Conservation (phyloP, 2,329 filamentous ascomycete species). For the Xylariaceae sp. region DNA sequence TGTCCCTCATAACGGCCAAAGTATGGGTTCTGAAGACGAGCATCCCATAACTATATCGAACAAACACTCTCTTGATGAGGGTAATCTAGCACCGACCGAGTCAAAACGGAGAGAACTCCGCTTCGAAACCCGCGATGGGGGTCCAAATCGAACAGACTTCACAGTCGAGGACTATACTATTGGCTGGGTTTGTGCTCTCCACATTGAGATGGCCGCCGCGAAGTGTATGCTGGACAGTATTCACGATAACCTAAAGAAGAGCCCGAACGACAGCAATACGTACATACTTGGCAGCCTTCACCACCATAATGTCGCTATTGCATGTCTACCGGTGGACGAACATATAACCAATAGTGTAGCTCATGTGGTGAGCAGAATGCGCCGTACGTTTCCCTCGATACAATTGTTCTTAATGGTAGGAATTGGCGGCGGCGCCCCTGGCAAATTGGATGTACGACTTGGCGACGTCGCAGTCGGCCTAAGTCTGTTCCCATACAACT, state of each 20-base stretch:
- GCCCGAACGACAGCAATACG: slow-evolving; percentile 26
- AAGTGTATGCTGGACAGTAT: slow-evolving; percentile 40
- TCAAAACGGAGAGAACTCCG: slow-evolving; percentile 13
- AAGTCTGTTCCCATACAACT: slow-evolving; percentile 23
- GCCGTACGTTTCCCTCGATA: slow-evolving; percentile 26
- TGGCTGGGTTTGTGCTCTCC: slow-evolving; percentile 43
- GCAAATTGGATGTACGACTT: slow-evolving; percentile 33
- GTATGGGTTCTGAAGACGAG: background rate
- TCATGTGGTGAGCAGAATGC: slow-evolving; percentile 27
- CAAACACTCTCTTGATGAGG: slow-evolving; percentile 6
- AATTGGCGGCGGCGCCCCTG: slow-evolving; percentile 37
- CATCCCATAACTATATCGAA: background rate
- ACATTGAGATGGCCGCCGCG: slow-evolving; percentile 39
- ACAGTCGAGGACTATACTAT: slow-evolving; percentile 34
- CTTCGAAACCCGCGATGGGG: background rate
- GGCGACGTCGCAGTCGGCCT: slow-evolving; percentile 36
- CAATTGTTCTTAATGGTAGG: slow-evolving; percentile 35
- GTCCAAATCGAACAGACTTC: background rate
- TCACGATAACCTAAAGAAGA: slow-evolving; percentile 25
- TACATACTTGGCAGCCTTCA: slow-evolving; percentile 33
- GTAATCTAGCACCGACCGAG: background rate
- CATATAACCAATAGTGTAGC: slow-evolving; percentile 29
- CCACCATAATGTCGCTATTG: slow-evolving; percentile 28
- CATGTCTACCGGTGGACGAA: slow-evolving; percentile 27
- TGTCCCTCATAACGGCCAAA: no score